Conservation (phyloP, 257 asterid genomes). For the Fraxinus cuspidata region DNA sequence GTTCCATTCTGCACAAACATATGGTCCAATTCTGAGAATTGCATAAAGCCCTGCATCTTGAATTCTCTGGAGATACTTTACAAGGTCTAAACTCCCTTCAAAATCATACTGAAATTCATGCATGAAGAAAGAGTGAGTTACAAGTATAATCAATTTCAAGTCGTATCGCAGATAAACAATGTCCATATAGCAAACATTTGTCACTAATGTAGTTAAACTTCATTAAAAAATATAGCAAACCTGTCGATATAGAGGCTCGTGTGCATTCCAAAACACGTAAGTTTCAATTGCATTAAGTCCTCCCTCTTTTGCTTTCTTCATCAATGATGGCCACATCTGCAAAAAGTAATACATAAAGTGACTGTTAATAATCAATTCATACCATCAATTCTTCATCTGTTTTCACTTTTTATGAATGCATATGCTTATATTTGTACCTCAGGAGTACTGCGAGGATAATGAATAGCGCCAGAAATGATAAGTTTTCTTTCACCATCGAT, state of each 20-base stretch:
- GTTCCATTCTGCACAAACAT: conserved; percentile 57
- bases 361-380: not conserved
- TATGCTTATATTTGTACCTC: conserved; percentile 20
- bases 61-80: conserved; percentile 38
- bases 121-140: conserved; percentile 4
- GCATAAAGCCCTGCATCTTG: conserved; percentile 49
- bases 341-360: not conserved
- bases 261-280: conserved; percentile 53
- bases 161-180: not conserved
- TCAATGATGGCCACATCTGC: conserved; percentile 52
- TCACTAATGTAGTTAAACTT: not conserved
- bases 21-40: conserved; percentile 52
- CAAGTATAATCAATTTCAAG: not conserved
- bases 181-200: not conserved
- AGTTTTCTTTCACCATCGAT: conserved; percentile 35
- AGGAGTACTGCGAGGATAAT: conserved; percentile 46
- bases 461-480: conserved; percentile 42
- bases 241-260: conserved; percentile 48
- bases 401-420: not conserved
- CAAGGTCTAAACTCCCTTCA: conserved; percentile 34
- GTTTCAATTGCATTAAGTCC: conserved; percentile 52
- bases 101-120: conserved; percentile 36
- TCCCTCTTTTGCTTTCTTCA: conserved; percentile 50
- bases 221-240: conserved; percentile 3
- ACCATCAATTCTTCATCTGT: not conserved